Evolutionary conservation across 176 grass and related monocot genomes (phyloP).

Genomic region (Aechmea fasciata): DNA sequence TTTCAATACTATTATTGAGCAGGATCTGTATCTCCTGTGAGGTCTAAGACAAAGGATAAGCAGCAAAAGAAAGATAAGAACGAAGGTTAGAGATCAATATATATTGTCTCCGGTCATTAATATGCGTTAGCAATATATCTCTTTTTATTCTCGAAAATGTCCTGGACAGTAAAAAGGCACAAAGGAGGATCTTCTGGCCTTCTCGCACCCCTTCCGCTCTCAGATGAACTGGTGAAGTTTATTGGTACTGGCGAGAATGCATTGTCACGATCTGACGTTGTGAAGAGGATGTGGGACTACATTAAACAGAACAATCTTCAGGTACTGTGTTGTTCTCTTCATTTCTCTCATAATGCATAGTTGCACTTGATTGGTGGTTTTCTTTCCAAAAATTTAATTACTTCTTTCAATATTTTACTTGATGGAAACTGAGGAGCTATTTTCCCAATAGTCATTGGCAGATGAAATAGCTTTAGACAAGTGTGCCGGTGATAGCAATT

Average conservation of each 20-base stretch:
- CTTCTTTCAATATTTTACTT: constrained; percentile 4
- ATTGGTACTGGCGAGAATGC: constrained; percentile 84
- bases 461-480: not conserved
- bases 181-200: constrained; percentile 67
- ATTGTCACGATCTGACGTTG: constrained; percentile 70
- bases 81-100: constrained; percentile 53
- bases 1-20: constrained; percentile 14
- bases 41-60: constrained; percentile 67
- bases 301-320: constrained; percentile 92
- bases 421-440: constrained; percentile 2
- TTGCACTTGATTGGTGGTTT: not conserved
- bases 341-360: constrained; percentile 4
- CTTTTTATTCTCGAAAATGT: constrained; percentile 27
- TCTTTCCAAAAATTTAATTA: not conserved
- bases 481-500: no score
- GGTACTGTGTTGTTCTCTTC: constrained; percentile 35
- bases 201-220: constrained; percentile 71
- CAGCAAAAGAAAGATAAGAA: constrained; percentile 74
- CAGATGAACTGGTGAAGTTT: constrained; percentile 75
- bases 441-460: not conserved
- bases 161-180: constrained; percentile 48
- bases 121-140: not conserved
- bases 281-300: constrained; percentile 89
- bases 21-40: constrained; percentile 41
- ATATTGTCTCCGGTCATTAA: not conserved